phyloP scores from a whole-genome alignment of 257 asterid species.

The Rehmannia glutinosa region DNA sequence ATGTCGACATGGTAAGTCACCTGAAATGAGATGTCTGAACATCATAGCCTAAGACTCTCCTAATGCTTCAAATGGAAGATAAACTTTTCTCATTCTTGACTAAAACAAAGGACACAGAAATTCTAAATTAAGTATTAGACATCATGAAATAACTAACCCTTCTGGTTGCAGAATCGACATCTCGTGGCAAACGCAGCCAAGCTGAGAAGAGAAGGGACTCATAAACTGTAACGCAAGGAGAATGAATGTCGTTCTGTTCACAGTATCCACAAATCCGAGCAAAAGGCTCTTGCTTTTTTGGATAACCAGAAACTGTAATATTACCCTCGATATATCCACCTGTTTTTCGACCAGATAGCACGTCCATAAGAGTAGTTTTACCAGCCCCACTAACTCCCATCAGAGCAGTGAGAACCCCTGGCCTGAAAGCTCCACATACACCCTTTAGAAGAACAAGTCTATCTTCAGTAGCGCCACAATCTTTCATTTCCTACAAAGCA shows the following conservation, averaged over 20 bases:
- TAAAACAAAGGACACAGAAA: no score
- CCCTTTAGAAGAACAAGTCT: conserved; percentile 48
- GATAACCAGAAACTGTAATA: conserved; percentile 55
- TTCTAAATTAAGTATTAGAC: not conserved
- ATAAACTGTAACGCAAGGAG: conserved; percentile 51
- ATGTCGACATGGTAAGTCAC: no score
- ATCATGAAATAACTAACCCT: conserved; percentile 27
- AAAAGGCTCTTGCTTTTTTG: conserved; percentile 58
- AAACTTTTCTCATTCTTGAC: no score
- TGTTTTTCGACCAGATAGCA: conserved; percentile 64
- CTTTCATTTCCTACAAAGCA: conserved; percentile 36
- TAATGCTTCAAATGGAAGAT: no score
- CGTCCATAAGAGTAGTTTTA: conserved; percentile 75
- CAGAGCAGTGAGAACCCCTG: conserved; percentile 63
- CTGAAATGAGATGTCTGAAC: no score
- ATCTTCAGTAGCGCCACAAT: conserved; percentile 39
- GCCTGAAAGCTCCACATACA: conserved; percentile 62
- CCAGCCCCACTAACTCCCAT: conserved; percentile 83
- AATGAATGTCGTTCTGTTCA: conserved; percentile 64
- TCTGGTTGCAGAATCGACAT: conserved; percentile 32
- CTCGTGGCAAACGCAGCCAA: conserved; percentile 57
- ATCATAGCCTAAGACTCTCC: no score
- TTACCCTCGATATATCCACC: conserved; percentile 62
- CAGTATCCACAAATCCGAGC: conserved; percentile 69
- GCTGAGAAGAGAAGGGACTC: conserved; percentile 63